A percentile compares a stretch with the other conserved stretches of the same genome.
phyloP scores from a whole-genome alignment of 352 stramenopile genomes.

The Pythium biforme region DNA sequence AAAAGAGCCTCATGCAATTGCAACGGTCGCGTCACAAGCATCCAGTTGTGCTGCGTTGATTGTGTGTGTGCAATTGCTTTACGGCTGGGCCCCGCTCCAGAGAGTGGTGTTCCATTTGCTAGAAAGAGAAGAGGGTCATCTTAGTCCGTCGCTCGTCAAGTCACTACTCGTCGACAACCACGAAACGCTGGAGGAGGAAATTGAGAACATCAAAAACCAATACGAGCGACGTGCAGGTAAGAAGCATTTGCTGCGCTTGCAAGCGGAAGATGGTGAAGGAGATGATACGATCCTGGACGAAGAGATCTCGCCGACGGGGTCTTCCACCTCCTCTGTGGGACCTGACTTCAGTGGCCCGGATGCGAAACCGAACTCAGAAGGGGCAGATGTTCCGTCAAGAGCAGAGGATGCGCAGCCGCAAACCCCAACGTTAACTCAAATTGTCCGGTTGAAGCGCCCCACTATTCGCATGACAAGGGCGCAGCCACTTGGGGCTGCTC shows the following conservation, averaged over 20 bases:
- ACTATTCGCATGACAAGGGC: slow-evolving; percentile 4
- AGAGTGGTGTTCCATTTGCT: slow-evolving; percentile 73
- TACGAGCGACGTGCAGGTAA: slow-evolving; percentile 69
- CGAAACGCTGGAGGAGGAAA: slow-evolving; percentile 67
- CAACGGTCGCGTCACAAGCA: slow-evolving; percentile 75
- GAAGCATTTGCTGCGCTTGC: slow-evolving; percentile 44
- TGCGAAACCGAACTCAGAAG: neutral
- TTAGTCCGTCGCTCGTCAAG: slow-evolving; percentile 43
- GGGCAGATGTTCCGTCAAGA: neutral
- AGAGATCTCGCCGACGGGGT: slow-evolving; percentile 21
- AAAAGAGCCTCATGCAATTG: slow-evolving; percentile 61
- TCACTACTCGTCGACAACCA: slow-evolving; percentile 36
- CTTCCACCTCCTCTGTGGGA: slow-evolving; percentile 8
- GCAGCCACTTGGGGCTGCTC: slow-evolving; percentile 2
- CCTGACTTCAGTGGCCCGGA: neutral
- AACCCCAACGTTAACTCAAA: neutral
- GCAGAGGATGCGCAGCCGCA: neutral
- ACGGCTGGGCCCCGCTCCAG: slow-evolving; percentile 67
- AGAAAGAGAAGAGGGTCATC: slow-evolving; percentile 18
- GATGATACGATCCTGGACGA: slow-evolving; percentile 14
- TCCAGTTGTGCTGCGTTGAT: slow-evolving; percentile 73
- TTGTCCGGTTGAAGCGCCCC: neutral
- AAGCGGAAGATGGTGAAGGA: slow-evolving; percentile 24
- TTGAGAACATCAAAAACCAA: slow-evolving; percentile 71
- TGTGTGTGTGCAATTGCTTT: slow-evolving; percentile 75